Evolutionary conservation across 257 asterid genomes (phyloP).

Genomic region (Osmanthus fragrans): DNA sequence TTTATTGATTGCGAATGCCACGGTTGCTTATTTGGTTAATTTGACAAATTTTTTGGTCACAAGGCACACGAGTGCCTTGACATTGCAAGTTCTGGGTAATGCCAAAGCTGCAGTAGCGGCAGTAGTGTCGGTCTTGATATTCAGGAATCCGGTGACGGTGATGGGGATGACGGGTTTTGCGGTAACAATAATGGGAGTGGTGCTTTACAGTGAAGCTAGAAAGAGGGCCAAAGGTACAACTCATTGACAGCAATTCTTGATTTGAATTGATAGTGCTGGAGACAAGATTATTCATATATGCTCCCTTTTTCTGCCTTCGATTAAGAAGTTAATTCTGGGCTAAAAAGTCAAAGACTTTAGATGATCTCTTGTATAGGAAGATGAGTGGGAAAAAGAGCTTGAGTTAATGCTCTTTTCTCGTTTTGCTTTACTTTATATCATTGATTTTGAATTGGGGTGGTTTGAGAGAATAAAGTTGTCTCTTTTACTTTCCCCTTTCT

Average conservation of each 20-base stretch:
- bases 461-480: constrained; percentile 65
- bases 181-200: constrained; percentile 87
- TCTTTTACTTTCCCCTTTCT: constrained; percentile 65
- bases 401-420: constrained; percentile 23
- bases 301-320: constrained; percentile 25
- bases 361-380: constrained; percentile 56
- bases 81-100: constrained; percentile 91
- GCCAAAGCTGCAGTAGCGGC: constrained; percentile 99
- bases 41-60: constrained; percentile 92
- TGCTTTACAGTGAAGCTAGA: constrained; percentile 92
- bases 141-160: constrained; percentile 87
- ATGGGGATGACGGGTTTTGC: constrained; percentile 95
- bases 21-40: constrained; percentile 90
- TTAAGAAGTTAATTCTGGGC: constrained; percentile 36
- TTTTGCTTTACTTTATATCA: constrained; percentile 40
- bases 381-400: constrained; percentile 32
- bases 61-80: constrained; percentile 87
- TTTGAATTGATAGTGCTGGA: constrained; percentile 17
- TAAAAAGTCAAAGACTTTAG: constrained; percentile 27
- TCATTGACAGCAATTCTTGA: constrained; percentile 51
- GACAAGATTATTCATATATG: constrained; percentile 21
- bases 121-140: constrained; percentile 86
- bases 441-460: constrained; percentile 46
- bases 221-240: constrained; percentile 78
- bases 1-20: constrained; percentile 66